These are phyloP conservation scores for Hansenula lynferdii DNA, from an alignment of 1,139 yeast genomes.

Conservation along the genomic window DNA sequence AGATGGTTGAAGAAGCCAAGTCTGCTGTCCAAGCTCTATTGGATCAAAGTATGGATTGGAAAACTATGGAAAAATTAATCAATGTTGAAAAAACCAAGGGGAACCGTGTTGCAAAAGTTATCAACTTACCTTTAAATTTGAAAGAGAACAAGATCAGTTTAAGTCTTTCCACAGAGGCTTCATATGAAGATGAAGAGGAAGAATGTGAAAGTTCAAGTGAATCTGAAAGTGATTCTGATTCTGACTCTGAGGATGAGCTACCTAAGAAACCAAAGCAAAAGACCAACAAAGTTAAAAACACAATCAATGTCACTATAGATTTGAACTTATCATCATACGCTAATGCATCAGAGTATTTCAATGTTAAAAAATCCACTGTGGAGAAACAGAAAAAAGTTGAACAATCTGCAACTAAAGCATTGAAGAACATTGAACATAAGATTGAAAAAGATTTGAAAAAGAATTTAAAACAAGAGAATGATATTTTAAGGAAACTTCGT, in stretches of 20 bases:
- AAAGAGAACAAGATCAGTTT: conserved; percentile 64
- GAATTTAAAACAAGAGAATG: conserved; percentile 60
- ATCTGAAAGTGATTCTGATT: conserved; percentile 32
- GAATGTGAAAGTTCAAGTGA: conserved; percentile 24
- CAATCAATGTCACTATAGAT: conserved; percentile 60
- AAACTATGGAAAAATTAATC: conserved; percentile 74
- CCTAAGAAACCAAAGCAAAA: conserved; percentile 14
- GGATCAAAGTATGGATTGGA: conserved; percentile 94
- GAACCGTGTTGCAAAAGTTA: conserved; percentile 56
- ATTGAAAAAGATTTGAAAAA: conserved; percentile 69
- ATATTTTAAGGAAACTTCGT: conserved; percentile 59
- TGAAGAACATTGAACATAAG: conserved; percentile 79
- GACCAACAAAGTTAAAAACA: conserved; percentile 15
- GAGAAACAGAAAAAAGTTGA: conserved; percentile 80
- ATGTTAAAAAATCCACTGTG: conserved; percentile 69
- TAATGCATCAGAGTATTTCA: conserved; percentile 84
- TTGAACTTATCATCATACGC: conserved; percentile 76
- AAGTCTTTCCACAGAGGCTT: conserved; percentile 43
- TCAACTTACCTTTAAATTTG: conserved; percentile 68
- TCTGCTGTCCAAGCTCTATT: conserved; percentile 60
- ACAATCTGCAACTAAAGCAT: conserved; percentile 71
- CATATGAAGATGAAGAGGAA: conserved; percentile 26
- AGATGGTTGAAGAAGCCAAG: conserved; percentile 68
- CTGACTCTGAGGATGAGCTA: conserved; percentile 22
- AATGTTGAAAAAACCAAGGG: conserved; percentile 64